A percentile compares a stretch with the other conserved stretches of the same genome.
Evolutionary conservation across 768 basidiomycete species (phyloP).

Genomic region (Boletus tylopilopsis): DNA sequence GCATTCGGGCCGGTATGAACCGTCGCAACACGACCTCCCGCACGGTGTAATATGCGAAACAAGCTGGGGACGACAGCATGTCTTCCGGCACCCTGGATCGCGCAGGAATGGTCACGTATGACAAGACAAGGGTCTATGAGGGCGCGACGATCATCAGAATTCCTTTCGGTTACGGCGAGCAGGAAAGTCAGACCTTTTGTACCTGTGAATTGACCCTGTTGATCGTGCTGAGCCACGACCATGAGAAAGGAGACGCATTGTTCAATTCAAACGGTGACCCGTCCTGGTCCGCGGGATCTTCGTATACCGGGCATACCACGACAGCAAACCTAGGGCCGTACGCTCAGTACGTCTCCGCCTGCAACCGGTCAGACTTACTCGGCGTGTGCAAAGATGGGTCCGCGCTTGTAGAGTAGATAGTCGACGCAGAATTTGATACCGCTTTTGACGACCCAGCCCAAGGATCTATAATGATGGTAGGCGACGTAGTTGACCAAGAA

Average conservation of each 20-base stretch:
- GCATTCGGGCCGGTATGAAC: slow-evolving; percentile 91
- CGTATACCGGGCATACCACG: slow-evolving; percentile 87
- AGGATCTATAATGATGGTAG: slow-evolving; percentile 92
- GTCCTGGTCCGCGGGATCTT: slow-evolving; percentile 69
- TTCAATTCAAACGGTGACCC: slow-evolving; percentile 61
- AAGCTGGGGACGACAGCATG: slow-evolving; percentile 65
- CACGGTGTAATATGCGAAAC: slow-evolving; percentile 72
- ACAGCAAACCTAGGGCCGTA: slow-evolving; percentile 68
- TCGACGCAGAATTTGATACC: slow-evolving; percentile 98
- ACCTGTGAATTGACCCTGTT: slow-evolving; percentile 97
- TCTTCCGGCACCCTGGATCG: slow-evolving; percentile 49
- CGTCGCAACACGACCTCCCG: slow-evolving; percentile 80
- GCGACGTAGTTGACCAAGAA: slow-evolving; percentile 87
- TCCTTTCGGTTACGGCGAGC: background rate
- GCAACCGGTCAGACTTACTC: slow-evolving; percentile 57
- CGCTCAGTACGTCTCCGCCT: background rate
- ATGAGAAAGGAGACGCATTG: slow-evolving; percentile 71
- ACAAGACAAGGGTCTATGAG: slow-evolving; percentile 77
- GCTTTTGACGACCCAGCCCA: slow-evolving; percentile 95
- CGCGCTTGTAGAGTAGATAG: slow-evolving; percentile 89
- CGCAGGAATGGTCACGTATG: slow-evolving; percentile 92
- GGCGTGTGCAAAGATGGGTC: slow-evolving; percentile 93
- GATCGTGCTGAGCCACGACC: slow-evolving; percentile 96
- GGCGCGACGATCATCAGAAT: slow-evolving; percentile 1
- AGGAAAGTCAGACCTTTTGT: slow-evolving; percentile 74